A percentile compares a stretch with the other conserved stretches of the same genome.
These are phyloP conservation scores for Solanum paucissectum DNA, from an alignment of 257 asterid genomes.

Conservation along the genomic window DNA sequence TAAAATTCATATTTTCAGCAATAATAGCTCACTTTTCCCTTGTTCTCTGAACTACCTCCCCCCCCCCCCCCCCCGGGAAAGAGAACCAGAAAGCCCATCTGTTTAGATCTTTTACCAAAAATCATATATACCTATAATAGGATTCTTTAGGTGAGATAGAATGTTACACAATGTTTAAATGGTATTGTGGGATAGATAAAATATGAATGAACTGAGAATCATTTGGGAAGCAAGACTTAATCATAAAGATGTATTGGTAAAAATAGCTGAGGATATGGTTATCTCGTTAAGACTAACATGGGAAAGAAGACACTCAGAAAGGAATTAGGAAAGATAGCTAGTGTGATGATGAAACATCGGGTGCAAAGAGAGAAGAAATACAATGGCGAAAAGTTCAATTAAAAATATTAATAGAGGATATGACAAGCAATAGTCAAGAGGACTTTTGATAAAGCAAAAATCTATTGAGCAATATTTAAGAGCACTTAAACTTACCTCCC, in stretches of 20 bases:
- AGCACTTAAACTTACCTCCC: slow-evolving; percentile 51
- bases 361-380: neutral
- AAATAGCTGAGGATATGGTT: neutral
- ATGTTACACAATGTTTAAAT: neutral
- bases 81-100: neutral
- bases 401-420: neutral
- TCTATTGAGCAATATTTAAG: too few relatives aligned
- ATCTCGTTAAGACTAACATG: neutral
- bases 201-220: neutral
- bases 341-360: neutral
- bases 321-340: neutral
- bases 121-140: neutral
- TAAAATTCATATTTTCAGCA: neutral
- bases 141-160: neutral
- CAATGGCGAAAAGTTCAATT: neutral
- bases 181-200: neutral
- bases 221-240: neutral
- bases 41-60: neutral
- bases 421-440: neutral
- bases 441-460: neutral
- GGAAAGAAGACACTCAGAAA: neutral
- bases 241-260: neutral
- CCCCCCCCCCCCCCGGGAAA: neutral
- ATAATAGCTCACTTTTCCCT: neutral
- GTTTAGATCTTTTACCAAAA: neutral